Evolutionary conservation across 1,139 yeast genomes (phyloP), one percentile per base, ranked within the genome.

Genomic region (Scheffersomyces titani): DNA sequence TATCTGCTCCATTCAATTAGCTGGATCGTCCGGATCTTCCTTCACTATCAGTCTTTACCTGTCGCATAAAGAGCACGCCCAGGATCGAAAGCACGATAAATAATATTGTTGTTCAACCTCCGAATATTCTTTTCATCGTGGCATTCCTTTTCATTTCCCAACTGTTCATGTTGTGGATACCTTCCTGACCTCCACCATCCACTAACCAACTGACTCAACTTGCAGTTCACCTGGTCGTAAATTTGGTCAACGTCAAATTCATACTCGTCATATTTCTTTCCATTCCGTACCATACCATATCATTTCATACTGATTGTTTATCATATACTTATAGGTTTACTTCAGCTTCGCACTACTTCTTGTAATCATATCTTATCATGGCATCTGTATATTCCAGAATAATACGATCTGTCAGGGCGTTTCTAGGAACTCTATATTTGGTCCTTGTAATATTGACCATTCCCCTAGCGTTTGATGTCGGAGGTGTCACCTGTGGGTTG

Each of bases 401-500:
- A n/a, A 53, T 60, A 46, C 56, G 65, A 55, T 51, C 60, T 9
- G 51, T 67, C 19, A 63, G 78, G 56, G 74, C 71, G 55, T 53
- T 83, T 22, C 76, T 87, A 57, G 85, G 90, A 1, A 72, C 87
- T 3, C 70, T 86, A 47, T 88, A 89, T 68, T 78, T 92, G 55
- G 74, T 85, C 18, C 82, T 92, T 53, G 86, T 92, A 21, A 84
- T 94, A 51, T 79, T 93, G 46, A 90, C 98, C 1, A 89, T 94
- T 19, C 98, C 98, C 5, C 81, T 94, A 61, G 92, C 98, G n/a
- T 94, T 94, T 73, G 97, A 93, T 68, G 89, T 92, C 44, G 98
- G 98, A 18, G 98, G 98, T 1, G 82, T 88, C 40, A 82, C 86
- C 56, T 93, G 98, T 73, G 99, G 99, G 0, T 76, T 94, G 62